A percentile compares a stretch with the other conserved stretches of the same genome.
Evolutionary conservation across 129 eudicot species (phyloP).

Genomic region (Saussurea involucrata): DNA sequence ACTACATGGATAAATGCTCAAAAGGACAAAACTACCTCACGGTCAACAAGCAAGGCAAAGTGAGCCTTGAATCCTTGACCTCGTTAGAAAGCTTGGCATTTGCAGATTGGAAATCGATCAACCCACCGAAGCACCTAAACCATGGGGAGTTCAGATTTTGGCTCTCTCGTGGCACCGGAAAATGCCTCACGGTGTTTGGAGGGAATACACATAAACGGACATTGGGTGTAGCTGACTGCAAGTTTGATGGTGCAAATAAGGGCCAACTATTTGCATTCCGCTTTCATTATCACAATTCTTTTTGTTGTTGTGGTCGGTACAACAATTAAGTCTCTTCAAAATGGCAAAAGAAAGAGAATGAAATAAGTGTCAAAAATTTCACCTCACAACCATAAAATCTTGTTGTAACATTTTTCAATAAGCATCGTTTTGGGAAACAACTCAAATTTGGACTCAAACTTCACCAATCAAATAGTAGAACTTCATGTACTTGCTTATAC

Average conservation of each 20-base stretch:
- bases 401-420: neutral
- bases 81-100: constrained; percentile 45
- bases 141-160: constrained; percentile 64
- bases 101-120: constrained; percentile 78
- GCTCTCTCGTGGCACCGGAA: constrained; percentile 55
- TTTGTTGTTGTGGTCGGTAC: constrained; percentile 57
- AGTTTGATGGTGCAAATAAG: constrained; percentile 55
- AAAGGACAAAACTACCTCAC: constrained; percentile 53
- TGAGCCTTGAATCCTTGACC: constrained; percentile 40
- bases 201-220: constrained; percentile 49
- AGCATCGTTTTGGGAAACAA: neutral
- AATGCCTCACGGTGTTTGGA: constrained; percentile 65
- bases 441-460: neutral
- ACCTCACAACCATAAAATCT: neutral
- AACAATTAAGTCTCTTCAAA: constrained; percentile 24
- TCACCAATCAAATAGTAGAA: no score
- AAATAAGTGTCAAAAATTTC: neutral
- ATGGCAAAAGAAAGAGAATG: neutral
- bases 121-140: constrained; percentile 51
- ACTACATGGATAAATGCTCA: constrained; percentile 81
- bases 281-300: constrained; percentile 59
- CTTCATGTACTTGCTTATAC: no score
- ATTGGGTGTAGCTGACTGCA: constrained; percentile 64
- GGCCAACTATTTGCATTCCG: constrained; percentile 75
- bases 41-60: constrained; percentile 59